Base-by-base conservation (phyloP, 1,284 basidiomycete species). In the Ceratobasidium sp. region DNA sequence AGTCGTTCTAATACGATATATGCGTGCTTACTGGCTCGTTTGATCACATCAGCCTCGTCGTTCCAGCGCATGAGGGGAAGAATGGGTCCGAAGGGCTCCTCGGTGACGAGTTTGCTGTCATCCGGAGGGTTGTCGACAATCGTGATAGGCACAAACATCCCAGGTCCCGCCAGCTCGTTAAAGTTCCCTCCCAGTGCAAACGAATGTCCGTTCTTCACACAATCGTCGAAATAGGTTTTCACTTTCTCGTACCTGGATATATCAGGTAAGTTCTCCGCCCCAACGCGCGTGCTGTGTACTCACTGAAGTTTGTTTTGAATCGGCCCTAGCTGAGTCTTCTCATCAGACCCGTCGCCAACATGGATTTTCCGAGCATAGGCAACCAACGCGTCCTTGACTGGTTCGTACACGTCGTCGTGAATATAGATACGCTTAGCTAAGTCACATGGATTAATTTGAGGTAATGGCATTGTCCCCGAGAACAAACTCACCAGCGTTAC, bases 71-170 rank as follows among this genome's bases (percentile, higher is more conserved):
- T 53, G 27, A 62, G 33, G 1, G 69, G 69, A 6, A 73, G n/a
- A 14, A 73, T 73, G 14, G 69, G 69, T 9, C 69, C 69, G 45
- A 73, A 73, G n/a, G 69, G 69, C 19, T 73, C 69, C 41, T 73
- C 57, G n/a, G n/a, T 62, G 11, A 73, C 69, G 27, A 73, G 51
- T 24, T 73, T 73, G 57, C 57, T 62, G 31, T 73, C 69, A 11
- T 73, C 69, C 2, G 59, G 69, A 14, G 69, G 69, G 59, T 73
- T 62, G n/a, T 73, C 69, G 50, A 73, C 50, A 33, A 73, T 73
- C n/a, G 69, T 62, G 44, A 73, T 73, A 15, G 69, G 69, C 6
- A 73, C 50, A 44, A 73, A 73, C 41, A 73, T 36, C 2, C 69
- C 69, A 9, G 57, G 48, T 9, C 57, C 57, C 22, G 69, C 33